Evolutionary conservation across 805 yeast species (phyloP).

Genomic region (Suhomyces sp.): DNA sequence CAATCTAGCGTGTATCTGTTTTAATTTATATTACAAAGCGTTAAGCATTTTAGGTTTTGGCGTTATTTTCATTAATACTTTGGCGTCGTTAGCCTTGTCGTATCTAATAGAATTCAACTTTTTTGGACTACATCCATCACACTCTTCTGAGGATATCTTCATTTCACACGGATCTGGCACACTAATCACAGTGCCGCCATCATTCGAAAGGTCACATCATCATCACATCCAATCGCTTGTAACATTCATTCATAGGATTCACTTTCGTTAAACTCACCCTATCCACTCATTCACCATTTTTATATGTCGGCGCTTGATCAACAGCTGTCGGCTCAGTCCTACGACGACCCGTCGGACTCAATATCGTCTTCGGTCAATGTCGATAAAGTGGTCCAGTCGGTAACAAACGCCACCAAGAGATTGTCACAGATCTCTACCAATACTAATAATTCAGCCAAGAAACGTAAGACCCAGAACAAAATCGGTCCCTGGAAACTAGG

Average conservation of each 20-base stretch:
- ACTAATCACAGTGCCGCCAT: background rate
- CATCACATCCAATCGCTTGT: background rate
- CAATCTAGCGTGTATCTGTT: background rate
- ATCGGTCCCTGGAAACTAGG: conserved; percentile 98
- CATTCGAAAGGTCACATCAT: background rate
- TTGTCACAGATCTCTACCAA: conserved; percentile 48
- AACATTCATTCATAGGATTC: background rate
- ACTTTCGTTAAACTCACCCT: background rate
- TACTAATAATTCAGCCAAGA: conserved; percentile 41
- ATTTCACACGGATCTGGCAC: background rate
- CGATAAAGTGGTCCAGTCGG: conserved; percentile 44
- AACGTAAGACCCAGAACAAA: conserved; percentile 47
- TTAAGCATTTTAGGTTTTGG: background rate
- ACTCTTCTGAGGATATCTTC: background rate
- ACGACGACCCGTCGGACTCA: conserved; percentile 15
- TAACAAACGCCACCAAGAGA: conserved; percentile 46
- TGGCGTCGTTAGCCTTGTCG: background rate
- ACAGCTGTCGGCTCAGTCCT: conserved; percentile 19
- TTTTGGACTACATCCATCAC: background rate
- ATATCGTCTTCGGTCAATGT: conserved; percentile 16
- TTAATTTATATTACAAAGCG: background rate
- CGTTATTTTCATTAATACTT: background rate
- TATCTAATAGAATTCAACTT: background rate
- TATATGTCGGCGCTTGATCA: conserved; percentile 23
- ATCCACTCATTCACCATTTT: conserved; percentile 6